Evolutionary conservation across 2,329 filamentous ascomycete genomes (phyloP), one percentile per base, ranked within the genome.

Genomic region (Geosmithia putterillii): DNA sequence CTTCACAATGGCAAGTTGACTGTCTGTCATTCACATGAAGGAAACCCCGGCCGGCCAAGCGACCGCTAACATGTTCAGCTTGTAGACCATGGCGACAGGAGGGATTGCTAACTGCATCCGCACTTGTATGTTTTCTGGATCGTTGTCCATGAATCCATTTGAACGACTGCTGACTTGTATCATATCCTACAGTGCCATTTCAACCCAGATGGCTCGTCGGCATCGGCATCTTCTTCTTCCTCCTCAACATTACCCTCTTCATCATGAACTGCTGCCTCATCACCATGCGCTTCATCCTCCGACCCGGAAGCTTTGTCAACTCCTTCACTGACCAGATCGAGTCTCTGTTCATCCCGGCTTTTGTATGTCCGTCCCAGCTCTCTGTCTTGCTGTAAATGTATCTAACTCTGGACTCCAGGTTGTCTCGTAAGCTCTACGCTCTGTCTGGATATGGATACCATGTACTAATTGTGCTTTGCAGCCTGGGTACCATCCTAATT

Each of bases 271-370:
- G 76, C 55, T 54, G 69, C 41, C 69, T 86, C 51, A 75, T 90
- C 34, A 69, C 74, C 9, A 61, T 79, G 9, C 76, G 85, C 18
- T 92, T 94, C 58, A 73, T 73, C 51, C 69, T 75, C 51, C 79
- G 80, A 45, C 83, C 83, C 0, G 76, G 79, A 17, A 85, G 79
- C 8, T 86, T 90, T 55, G 71, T 70, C 45, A 69, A 75, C 14
- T 86, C 83, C 0, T 82, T 92, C 46, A 66, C 78, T 7, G 85
- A 90, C 61, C 84, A 85, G 12, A 80, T 82, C 0, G 86, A 94
- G 56, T 83, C 78, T 9, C 67, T 90, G 1, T 92, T 90, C 56
- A 78, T 86, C 15, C 83, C 84, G 0, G 75, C 85, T 1, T 76
- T 70, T 59, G 73, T 76, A 55, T 58, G 67, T 62, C 8, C 10